Conservation (phyloP, 352 stramenopile species). For the Blastocystis sp. region DNA sequence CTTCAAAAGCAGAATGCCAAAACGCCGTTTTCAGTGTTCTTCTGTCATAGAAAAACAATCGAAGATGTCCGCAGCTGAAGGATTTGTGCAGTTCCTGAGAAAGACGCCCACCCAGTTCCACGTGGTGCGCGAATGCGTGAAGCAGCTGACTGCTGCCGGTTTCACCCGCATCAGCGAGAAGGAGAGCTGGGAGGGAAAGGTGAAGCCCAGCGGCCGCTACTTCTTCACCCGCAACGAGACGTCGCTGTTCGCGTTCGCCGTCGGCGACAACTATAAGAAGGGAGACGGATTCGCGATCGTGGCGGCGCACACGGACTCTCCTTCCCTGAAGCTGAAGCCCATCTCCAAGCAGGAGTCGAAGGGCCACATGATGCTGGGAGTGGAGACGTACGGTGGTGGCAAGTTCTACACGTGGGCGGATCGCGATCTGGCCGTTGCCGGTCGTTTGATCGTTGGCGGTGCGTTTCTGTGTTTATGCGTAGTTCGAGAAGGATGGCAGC, state of each 20-base stretch:
- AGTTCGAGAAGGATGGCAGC: conserved; percentile 42
- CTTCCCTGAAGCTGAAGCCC: conserved; percentile 91
- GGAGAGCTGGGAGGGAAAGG: conserved; percentile 47
- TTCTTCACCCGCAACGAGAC: conserved; percentile 91
- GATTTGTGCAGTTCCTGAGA: conserved; percentile 68
- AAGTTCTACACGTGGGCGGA: conserved; percentile 98
- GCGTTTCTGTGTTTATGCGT: not conserved
- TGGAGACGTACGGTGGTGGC: conserved; percentile 85
- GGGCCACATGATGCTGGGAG: conserved; percentile 80
- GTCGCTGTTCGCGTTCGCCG: conserved; percentile 89
- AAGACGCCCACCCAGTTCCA: conserved; percentile 68
- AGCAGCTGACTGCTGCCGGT: conserved; percentile 35
- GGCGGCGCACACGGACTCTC: conserved; percentile 90
- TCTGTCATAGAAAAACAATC: not conserved
- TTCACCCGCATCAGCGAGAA: conserved; percentile 61
- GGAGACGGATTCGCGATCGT: conserved; percentile 91
- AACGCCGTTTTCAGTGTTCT: not conserved
- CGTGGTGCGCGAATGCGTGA: conserved; percentile 51
- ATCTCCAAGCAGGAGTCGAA: conserved; percentile 83
- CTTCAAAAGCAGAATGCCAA: not conserved
- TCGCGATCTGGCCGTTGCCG: conserved; percentile 87
- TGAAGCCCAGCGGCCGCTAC: conserved; percentile 87
- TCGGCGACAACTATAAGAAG: conserved; percentile 85
- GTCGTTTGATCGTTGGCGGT: conserved; percentile 82
- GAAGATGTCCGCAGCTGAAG: conserved; percentile 38